Evolutionary conservation across 2,329 filamentous ascomycete genomes (phyloP).

Genomic region (Aspergillus viridinutans): DNA sequence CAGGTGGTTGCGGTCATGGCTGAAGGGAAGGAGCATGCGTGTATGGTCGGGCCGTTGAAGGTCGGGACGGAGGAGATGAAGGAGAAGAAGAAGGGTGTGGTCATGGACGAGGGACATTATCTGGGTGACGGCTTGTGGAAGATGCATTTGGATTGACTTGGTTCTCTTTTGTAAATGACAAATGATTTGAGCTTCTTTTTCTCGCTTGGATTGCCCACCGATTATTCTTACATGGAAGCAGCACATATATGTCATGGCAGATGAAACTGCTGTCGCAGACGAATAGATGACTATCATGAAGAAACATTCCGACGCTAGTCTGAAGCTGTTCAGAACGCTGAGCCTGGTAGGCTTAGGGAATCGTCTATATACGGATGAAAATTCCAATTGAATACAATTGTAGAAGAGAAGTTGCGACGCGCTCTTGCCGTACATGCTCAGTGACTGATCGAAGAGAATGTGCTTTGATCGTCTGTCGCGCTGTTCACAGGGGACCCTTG

Average conservation of each 20-base stretch:
- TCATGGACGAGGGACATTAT: constrained; percentile 90
- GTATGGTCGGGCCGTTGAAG: constrained; percentile 78
- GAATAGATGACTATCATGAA: not conserved
- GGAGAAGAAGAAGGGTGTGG: constrained; percentile 88
- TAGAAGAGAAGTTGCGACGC: not conserved
- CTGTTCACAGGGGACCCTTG: not conserved
- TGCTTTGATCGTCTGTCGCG: not conserved
- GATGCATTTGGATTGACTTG: constrained; percentile 53
- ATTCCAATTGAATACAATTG: not conserved
- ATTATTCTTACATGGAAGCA: not conserved
- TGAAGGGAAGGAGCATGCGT: constrained; percentile 90
- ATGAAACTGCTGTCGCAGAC: not conserved
- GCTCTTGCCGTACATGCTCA: not conserved
- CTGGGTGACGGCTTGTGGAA: constrained; percentile 92
- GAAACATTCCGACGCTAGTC: not conserved
- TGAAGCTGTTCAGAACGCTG: too few relatives aligned
- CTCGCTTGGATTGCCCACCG: not conserved
- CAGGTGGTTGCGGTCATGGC: constrained; percentile 84
- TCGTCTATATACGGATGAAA: not conserved
- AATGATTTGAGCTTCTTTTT: not conserved
- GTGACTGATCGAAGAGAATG: not conserved
- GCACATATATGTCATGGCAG: not conserved
- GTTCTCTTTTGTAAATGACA: not conserved
- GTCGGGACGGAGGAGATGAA: constrained; percentile 88
- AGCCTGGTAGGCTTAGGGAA: not conserved